phyloP scores from a whole-genome alignment of 73 alveolate genomes.

The Paramecium sonneborni region DNA sequence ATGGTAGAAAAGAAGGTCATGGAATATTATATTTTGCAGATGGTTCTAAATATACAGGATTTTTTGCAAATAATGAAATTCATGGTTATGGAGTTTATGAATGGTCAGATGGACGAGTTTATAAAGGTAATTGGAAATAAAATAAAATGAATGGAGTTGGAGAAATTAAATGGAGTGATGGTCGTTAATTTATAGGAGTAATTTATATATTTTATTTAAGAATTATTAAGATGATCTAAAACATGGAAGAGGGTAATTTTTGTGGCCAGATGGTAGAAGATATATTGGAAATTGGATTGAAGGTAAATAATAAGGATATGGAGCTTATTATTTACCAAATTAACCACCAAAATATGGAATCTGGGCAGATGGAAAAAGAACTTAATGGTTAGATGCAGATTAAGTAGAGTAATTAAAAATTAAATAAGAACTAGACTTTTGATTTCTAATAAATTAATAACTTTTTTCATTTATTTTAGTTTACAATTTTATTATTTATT shows the following conservation, averaged over 20 bases:
- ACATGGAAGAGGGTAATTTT: slow-evolving; percentile 29
- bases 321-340: slow-evolving; percentile 60
- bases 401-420: slow-evolving; percentile 3
- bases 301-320: slow-evolving; percentile 83
- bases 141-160: slow-evolving; percentile 86
- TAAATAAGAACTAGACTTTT: background rate
- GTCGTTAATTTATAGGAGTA: slow-evolving; percentile 64
- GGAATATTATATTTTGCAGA: slow-evolving; percentile 71
- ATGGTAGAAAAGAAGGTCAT: slow-evolving; percentile 66
- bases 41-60: slow-evolving; percentile 61
- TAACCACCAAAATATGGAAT: slow-evolving; percentile 21
- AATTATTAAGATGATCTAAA: slow-evolving; percentile 64
- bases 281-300: slow-evolving; percentile 81
- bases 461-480: background rate
- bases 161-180: slow-evolving; percentile 71
- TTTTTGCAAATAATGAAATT: background rate
- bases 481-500: too few species aligned
- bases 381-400: background rate
- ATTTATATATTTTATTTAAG: background rate
- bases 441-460: background rate
- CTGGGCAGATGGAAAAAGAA: slow-evolving; percentile 68
- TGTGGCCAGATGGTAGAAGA: slow-evolving; percentile 32
- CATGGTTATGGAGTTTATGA: slow-evolving; percentile 70
- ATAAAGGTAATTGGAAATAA: slow-evolving; percentile 75
- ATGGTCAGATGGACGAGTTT: slow-evolving; percentile 77